These are phyloP conservation scores for Berkeleyomyces rouxiae DNA, from an alignment of 2,329 filamentous ascomycete genomes.

Conservation along the genomic window DNA sequence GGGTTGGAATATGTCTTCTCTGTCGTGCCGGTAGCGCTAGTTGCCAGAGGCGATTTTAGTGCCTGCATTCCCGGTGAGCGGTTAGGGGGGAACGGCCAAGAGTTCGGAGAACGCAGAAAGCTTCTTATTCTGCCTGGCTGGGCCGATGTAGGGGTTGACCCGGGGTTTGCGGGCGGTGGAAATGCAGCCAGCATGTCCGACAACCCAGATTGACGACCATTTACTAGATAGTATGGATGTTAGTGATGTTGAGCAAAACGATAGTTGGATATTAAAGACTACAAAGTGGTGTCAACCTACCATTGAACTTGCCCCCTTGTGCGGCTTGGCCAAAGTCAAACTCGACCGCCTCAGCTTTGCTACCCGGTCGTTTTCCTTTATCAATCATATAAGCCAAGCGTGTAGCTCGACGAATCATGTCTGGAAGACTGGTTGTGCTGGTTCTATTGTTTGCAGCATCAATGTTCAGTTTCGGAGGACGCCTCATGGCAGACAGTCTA, in stretches of 20 bases:
- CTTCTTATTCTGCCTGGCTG: constrained; percentile 22
- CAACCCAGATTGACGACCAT: constrained; percentile 34
- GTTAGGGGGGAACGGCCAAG: constrained; percentile 32
- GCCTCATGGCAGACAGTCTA: constrained; percentile 37
- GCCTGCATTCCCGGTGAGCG: constrained; percentile 13
- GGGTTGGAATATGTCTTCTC: constrained; percentile 11
- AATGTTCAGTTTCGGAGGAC: constrained; percentile 64
- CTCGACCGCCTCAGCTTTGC: constrained; percentile 33
- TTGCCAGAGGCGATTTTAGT: constrained; percentile 8
- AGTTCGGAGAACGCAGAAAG: constrained; percentile 25
- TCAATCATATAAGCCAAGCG: constrained; percentile 77
- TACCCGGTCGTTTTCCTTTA: constrained; percentile 50
- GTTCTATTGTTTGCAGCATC: constrained; percentile 70
- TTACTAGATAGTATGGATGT: constrained; percentile 17
- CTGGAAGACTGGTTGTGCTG: constrained; percentile 79
- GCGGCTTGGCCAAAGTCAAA: constrained; percentile 32
- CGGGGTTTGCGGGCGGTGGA: constrained; percentile 39
- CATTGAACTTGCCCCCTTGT: constrained; percentile 22
- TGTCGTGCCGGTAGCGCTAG: constrained; percentile 8
- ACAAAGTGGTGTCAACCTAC: constrained; percentile 19
- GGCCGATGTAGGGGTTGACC: constrained; percentile 22
- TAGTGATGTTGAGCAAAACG: neutral
- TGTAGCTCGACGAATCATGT: constrained; percentile 79
- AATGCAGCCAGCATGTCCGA: constrained; percentile 52
- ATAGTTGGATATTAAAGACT: neutral